Evolutionary conservation across 805 yeast species (phyloP), one percentile per base, ranked within the genome.

Genomic region (Huiozyma sinensis): DNA sequence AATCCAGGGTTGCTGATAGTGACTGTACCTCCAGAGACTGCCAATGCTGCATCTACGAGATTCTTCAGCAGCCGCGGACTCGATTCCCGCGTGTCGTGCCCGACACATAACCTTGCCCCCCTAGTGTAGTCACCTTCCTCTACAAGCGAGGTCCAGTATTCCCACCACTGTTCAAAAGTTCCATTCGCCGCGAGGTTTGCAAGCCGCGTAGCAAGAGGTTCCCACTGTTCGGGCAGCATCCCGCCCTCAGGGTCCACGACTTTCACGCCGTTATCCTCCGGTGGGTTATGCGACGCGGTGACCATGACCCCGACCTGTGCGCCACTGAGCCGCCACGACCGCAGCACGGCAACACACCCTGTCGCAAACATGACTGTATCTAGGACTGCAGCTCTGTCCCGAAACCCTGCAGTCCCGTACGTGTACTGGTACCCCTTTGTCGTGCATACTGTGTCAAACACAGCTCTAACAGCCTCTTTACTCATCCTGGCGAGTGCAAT

Each of bases 351-450:
- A 28, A 89, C 60, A 13, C 88, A 68, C 2, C 96, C 95, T 12
- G 83, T 87, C 6, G 90, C 73, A 61, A 77, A 85, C 63, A 86
- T 83, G 31, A 89, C 90, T 12, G 87, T 80, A 58, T 86, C 95
- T 50, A 90, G 67, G 12, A 71, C 63, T 17, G 65, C 58, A 1
- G 95, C 89, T 40, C 76, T 68, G 67, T 81, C 80, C 47, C 98
- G 76, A 67, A 92, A 92, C 7, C 98, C 98, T 1, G 98, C 98
- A 1, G 98, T 92, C n/a, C 98, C 98, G 56, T 92, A 92, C 12
- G 76, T 65, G 57, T 77, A 81, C 1, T 48, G 44, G 33, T 64
- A 50, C 27, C 53, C 61, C n/a, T 61, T 58, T 1, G 81, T 77
- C 44, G 44, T 48, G 40, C 62, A 60, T 24, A 75, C 76, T 29